A percentile compares a stretch with the other conserved stretches of the same genome.
These are phyloP conservation scores for Sonneratia alba DNA, from an alignment of 345 rosid genomes.

Conservation along the genomic window DNA sequence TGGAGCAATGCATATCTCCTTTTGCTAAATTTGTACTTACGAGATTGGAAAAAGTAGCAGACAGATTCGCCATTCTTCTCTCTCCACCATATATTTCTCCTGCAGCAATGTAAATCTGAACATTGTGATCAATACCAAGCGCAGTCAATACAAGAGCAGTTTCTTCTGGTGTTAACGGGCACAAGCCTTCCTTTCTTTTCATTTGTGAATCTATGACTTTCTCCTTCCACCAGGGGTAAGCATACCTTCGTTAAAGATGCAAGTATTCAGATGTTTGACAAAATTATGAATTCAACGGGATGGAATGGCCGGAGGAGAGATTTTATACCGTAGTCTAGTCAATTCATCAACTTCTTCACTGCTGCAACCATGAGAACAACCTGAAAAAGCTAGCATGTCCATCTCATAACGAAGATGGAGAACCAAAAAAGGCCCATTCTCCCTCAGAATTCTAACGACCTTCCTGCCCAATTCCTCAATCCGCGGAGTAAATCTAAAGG, in stretches of 20 bases:
- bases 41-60: constrained; percentile 64
- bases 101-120: constrained; percentile 88
- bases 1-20: background rate
- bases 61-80: constrained; percentile 57
- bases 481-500: constrained; percentile 64
- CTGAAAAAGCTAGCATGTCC: constrained; percentile 98
- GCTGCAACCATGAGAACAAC: constrained; percentile 88
- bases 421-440: constrained; percentile 76
- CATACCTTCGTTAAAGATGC: constrained; percentile 37
- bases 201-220: constrained; percentile 68
- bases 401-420: constrained; percentile 95
- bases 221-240: constrained; percentile 82
- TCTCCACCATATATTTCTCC: constrained; percentile 91
- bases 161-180: constrained; percentile 98
- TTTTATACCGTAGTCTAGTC: constrained; percentile 64
- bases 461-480: constrained; percentile 80
- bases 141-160: constrained; percentile 70
- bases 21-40: constrained; percentile 29
- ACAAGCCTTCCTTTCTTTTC: constrained; percentile 84
- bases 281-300: background rate
- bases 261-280: no score
- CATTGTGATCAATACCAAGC: constrained; percentile 60
- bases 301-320: background rate
- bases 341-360: constrained; percentile 69
- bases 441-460: constrained; percentile 57